Percentiles rank a stretch among this genome's conserved stretches.
phyloP scores from a whole-genome alignment of 495 filamentous ascomycete species.

The Aspergillus diversus region DNA sequence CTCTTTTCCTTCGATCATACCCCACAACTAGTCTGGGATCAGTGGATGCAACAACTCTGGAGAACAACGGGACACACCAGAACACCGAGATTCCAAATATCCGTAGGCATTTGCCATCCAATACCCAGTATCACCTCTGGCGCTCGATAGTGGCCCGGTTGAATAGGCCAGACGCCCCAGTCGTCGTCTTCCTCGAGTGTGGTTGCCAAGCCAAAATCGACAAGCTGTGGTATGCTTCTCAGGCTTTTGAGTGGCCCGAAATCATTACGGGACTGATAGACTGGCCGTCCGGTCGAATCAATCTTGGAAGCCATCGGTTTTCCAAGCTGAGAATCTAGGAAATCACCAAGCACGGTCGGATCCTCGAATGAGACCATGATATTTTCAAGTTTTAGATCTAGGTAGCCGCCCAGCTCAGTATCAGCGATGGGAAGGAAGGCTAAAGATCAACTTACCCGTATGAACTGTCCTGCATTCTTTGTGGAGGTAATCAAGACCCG shows the following conservation, averaged over 20 bases:
- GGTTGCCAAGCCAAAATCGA: conserved; percentile 86
- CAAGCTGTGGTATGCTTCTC: conserved; percentile 64
- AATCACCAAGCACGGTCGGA: conserved; percentile 43
- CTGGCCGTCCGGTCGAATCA: conserved; percentile 34
- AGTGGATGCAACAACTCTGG: conserved; percentile 29
- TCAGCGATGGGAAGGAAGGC: conserved; percentile 25
- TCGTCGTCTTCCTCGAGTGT: conserved; percentile 50
- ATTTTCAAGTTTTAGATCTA: conserved; percentile 54
- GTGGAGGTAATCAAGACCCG: conserved; percentile 52
- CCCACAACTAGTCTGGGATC: conserved; percentile 48
- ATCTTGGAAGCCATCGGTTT: conserved; percentile 46
- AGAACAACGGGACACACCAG: conserved; percentile 50
- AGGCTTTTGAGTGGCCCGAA: conserved; percentile 43
- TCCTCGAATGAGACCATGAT: conserved; percentile 52
- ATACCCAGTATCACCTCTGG: conserved; percentile 52
- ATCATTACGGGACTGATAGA: conserved; percentile 46
- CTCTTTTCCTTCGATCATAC: conserved; percentile 52
- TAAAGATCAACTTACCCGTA: conserved; percentile 33
- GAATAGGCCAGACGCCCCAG: conserved; percentile 46
- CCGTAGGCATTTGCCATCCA: conserved; percentile 44
- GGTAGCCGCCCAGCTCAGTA: conserved; percentile 29
- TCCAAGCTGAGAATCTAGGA: conserved; percentile 39
- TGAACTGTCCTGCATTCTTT: conserved; percentile 43
- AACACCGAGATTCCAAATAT: conserved; percentile 55
- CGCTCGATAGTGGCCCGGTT: conserved; percentile 50